These are phyloP conservation scores for Poteriospumella lacustris DNA, from an alignment of 108 stramenopile species.

Conservation along the genomic window DNA sequence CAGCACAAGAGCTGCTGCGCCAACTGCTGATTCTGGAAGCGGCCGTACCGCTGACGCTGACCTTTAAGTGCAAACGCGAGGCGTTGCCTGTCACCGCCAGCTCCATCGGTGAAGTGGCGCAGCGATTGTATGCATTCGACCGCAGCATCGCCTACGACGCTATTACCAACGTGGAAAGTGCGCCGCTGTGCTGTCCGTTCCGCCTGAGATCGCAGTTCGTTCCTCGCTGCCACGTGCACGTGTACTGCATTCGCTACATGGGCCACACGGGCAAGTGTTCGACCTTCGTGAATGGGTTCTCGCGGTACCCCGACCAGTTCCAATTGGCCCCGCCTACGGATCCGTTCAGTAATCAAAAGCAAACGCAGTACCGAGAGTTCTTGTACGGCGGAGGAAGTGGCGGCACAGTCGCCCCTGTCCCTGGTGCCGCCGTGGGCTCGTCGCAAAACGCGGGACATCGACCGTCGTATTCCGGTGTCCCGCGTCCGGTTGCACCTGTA, in stretches of 20 bases:
- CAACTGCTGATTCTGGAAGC: neutral
- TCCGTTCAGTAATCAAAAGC: neutral
- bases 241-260: neutral
- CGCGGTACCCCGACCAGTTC: neutral
- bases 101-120: neutral
- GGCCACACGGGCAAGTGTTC: neutral
- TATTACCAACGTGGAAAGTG: neutral
- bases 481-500: neutral
- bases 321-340: neutral
- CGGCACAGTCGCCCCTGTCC: neutral
- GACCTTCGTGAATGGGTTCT: neutral
- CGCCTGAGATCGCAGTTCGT: neutral
- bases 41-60: neutral
- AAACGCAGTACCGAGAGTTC: neutral
- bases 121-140: slow-evolving; percentile 1
- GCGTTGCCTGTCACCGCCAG: neutral
- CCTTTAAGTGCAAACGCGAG: neutral
- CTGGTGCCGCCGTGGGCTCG: too few relatives aligned
- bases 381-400: neutral
- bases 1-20: neutral
- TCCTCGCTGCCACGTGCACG: neutral
- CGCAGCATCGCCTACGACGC: slow-evolving; percentile 10
- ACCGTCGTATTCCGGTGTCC: too few relatives aligned
- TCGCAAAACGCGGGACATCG: neutral
- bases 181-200: neutral